Conservation (phyloP, 257 asterid genomes). For the Solanum acaule region DNA sequence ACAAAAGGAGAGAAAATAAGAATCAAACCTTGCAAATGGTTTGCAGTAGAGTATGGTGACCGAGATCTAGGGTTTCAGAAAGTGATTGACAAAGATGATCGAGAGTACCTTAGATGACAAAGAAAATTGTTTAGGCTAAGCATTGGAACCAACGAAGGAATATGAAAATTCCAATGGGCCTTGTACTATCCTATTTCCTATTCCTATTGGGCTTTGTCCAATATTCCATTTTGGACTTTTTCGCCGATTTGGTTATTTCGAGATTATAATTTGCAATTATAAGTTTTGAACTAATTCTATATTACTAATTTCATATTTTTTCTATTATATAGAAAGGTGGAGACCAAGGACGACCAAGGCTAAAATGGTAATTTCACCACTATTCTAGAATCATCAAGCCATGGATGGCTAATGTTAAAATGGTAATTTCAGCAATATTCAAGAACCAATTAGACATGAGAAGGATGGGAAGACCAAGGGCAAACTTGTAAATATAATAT, state of each 20-base stretch:
- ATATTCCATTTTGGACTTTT: neutral
- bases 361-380: too few species aligned
- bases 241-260: neutral
- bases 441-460: too few species aligned
- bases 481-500: too few species aligned
- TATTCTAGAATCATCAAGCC: too few species aligned
- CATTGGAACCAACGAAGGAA: neutral
- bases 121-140: neutral
- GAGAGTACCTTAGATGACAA: neutral
- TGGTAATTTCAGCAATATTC: too few species aligned
- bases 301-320: neutral
- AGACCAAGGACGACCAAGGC: too few species aligned
- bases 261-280: neutral
- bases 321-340: too few species aligned
- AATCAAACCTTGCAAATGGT: neutral
- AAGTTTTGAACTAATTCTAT: neutral
- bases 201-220: neutral
- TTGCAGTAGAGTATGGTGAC: neutral
- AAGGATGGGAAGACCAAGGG: too few species aligned
- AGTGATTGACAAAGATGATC: neutral
- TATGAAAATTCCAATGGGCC: neutral
- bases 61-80: neutral
- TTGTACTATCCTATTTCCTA: neutral
- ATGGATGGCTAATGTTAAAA: too few species aligned
- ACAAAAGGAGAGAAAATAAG: neutral